These are phyloP conservation scores for Cyclotella sp. DNA, from an alignment of 108 stramenopile species.

Conservation along the genomic window DNA sequence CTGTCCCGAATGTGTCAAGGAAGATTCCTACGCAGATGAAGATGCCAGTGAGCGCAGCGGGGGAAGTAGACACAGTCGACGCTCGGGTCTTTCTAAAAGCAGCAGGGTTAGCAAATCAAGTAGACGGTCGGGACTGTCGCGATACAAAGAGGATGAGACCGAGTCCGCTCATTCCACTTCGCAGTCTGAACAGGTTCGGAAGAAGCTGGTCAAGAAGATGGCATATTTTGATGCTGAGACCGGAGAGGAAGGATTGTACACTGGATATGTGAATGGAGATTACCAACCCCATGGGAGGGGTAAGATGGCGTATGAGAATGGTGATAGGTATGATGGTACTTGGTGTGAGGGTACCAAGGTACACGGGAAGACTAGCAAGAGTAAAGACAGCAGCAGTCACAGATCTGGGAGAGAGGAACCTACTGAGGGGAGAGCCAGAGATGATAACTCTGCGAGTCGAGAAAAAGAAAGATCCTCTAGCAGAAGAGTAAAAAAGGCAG, in stretches of 20 bases:
- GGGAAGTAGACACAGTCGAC: constrained; percentile 6
- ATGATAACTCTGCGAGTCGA: not conserved
- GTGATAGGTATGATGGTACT: constrained; percentile 21
- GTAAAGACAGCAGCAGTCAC: constrained; percentile 3
- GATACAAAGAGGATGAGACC: constrained; percentile 13
- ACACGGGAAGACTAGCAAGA: constrained; percentile 28
- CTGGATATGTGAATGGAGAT: constrained; percentile 38
- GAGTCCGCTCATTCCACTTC: constrained; percentile 21
- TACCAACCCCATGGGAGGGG: constrained; percentile 43
- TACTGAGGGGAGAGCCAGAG: not conserved
- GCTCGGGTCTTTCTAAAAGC: constrained; percentile 28
- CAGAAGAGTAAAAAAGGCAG: not conserved
- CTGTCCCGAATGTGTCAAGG: constrained; percentile 34
- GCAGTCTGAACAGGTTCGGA: constrained; percentile 15
- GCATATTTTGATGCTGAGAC: constrained; percentile 19
- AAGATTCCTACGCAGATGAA: constrained; percentile 22
- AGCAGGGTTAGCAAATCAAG: constrained; percentile 22
- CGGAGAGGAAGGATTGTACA: constrained; percentile 35
- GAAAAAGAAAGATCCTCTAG: not conserved
- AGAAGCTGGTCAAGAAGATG: constrained; percentile 41
- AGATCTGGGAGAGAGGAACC: not conserved
- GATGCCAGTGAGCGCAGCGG: not conserved
- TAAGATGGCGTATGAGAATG: constrained; percentile 28
- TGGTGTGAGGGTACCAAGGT: constrained; percentile 43
- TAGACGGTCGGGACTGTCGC: not conserved